Evolutionary conservation across 805 yeast genomes (phyloP), one percentile per base, ranked within the genome.

Genomic region (Metschnikowia rubicola): DNA sequence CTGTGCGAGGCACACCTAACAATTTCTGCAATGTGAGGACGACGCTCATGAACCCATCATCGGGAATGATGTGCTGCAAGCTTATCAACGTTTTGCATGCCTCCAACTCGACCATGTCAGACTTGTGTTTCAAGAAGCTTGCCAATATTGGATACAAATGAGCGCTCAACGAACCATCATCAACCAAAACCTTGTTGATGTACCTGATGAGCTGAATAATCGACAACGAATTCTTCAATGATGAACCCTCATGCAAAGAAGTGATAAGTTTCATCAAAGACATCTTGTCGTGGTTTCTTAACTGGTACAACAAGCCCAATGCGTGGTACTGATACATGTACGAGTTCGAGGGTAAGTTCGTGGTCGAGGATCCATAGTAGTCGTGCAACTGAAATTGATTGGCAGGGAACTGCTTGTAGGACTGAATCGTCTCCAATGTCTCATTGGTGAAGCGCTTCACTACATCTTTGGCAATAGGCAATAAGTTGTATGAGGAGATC

Each of bases 241-340:
- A 63, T 21, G 80, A 72, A 39, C 79, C 79, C 47, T 80, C 83
- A 39, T 75, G 68, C 59, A 87, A 81, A 50, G 88, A 88, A 59
- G 90, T 88, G 59, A 91, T 85, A 73, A 94, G 75, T 67, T 92
- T 92, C 78, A 88, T 79, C 59, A 94, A 74, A 2, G 97, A 96
- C 92, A 94, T 89, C 58, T 86, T 84, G 64, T 94, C 99, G 65
- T 86, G 96, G 60, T 84, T 84, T 65, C 95, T 82, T 67, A 94
- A 77, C 58, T 87, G 86, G 65, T 90, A 91, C 57, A 95, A 72
- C 58, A 94, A 77, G 21, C 97, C 97, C 56, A 94, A 74, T 3
- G 99, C 97, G 67, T 94, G 98, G 70, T 92, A 94, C 73, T 94
- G 98, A 49, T 96, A 79, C 75, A 88, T 85, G 67, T 78, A 83